phyloP scores from a whole-genome alignment of 805 yeast species.

The Wickerhamiella parazyma region DNA sequence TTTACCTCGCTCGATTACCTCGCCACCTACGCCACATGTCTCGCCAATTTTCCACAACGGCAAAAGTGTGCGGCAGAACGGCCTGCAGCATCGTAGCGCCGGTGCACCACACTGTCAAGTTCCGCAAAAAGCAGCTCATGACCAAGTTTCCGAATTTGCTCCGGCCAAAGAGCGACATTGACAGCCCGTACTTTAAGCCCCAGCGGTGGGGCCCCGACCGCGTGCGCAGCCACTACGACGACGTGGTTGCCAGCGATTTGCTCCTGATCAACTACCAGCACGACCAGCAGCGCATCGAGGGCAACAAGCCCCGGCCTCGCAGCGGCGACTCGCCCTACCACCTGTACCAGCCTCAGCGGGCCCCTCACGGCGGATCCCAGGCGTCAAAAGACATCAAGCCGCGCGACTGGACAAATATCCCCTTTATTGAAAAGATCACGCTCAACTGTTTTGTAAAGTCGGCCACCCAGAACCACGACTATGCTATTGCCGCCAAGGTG shows the following conservation, averaged over 20 bases:
- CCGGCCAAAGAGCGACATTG: constrained; percentile 55
- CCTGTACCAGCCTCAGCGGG: constrained; percentile 61
- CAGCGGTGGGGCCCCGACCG: constrained; percentile 66
- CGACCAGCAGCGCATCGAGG: constrained; percentile 30
- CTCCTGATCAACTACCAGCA: constrained; percentile 67
- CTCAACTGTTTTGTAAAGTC: constrained; percentile 64
- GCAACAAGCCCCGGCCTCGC: constrained; percentile 72
- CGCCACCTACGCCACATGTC: too few species aligned
- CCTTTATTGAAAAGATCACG: constrained; percentile 51
- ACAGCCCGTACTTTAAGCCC: constrained; percentile 69
- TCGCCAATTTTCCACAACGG: constrained; percentile 16
- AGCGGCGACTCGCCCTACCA: constrained; percentile 81
- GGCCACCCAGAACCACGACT: constrained; percentile 47
- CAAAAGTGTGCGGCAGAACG: constrained; percentile 20
- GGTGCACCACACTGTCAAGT: constrained; percentile 76
- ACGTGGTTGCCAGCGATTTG: constrained; percentile 63
- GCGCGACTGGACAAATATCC: constrained; percentile 55
- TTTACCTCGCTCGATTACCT: too few species aligned
- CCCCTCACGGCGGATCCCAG: constrained; percentile 62
- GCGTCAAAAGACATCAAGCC: constrained; percentile 64
- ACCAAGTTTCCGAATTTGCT: constrained; percentile 61
- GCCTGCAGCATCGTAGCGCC: constrained; percentile 72
- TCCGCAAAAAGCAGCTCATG: constrained; percentile 59
- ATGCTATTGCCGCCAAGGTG: constrained; percentile 60
- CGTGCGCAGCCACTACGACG: constrained; percentile 57